Base-by-base conservation (phyloP, 805 yeast species). In the Saturnispora sanitii region DNA sequence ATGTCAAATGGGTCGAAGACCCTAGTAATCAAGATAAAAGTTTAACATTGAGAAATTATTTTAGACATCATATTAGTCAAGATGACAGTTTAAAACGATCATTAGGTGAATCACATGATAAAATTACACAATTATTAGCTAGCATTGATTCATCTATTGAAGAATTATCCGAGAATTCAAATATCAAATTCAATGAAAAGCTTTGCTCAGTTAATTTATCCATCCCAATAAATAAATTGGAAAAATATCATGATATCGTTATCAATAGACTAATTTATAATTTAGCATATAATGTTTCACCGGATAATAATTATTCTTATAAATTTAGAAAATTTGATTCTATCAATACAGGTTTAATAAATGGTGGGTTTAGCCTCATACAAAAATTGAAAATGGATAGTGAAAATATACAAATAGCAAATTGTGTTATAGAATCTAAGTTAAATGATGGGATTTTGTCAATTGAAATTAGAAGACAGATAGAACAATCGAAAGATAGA, bases 1-100 rank as follows among this genome's bases (percentile, higher is more conserved):
- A 48, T 1, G 46, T 82, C 0, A 37, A 45, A 0, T 83, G 92
- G 90, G 75, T 78, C 52, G 88, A 82, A 50, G 94, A 84, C 50
- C 52, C 60, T 2, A 76, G 90, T 0, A 84, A 84, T 47, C 50
- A 52, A 2, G 77, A 79, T 48, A 59, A 67, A 2, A 49, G 52
- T 8, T 63, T 78, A 34, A 82, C 90, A 0, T 49, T 60, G 28
- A 62, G 94, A 37, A 83, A 83, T 49, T 58, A 67, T 15, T 61
- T 75, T 3, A 29, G 57, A 60, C 31, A 46, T 48, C 23, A 35
- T 56, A 23, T 44, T 46, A 33, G 19, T 47, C 12, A 37, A 42
- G 3, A 38, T 38, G 16, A 46, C 46, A 16, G 27, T 54, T 5
- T 47, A 27, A 13, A 42, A 43, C 17, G 20, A 30, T 1, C 19